Conservation (phyloP, 2,329 filamentous ascomycete species). For the Alternaria sp. region DNA sequence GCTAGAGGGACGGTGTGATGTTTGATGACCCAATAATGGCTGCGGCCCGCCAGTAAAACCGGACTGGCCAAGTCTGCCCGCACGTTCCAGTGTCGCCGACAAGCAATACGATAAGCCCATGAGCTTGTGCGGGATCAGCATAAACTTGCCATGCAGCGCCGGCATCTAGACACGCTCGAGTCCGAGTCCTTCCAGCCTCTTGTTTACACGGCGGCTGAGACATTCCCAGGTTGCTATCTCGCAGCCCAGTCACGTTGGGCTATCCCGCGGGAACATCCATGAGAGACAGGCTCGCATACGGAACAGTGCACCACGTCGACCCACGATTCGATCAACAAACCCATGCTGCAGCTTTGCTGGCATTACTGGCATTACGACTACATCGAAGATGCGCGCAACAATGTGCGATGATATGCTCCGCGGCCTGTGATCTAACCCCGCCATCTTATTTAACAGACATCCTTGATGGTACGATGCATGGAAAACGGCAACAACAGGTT, state of each 20-base stretch:
- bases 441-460: background rate
- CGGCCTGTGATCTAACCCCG: background rate
- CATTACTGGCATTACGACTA: conserved; percentile 1
- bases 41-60: conserved; percentile 6
- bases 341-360: background rate
- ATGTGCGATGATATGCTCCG: background rate
- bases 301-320: background rate
- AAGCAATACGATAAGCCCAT: conserved; percentile 11
- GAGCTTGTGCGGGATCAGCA: conserved; percentile 1
- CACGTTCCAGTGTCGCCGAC: conserved; percentile 6
- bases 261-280: conserved; percentile 10
- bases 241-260: conserved; percentile 1
- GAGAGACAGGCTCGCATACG: background rate
- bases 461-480: background rate
- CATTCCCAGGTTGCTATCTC: background rate
- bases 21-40: conserved; percentile 15
- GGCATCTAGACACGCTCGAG: background rate
- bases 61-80: conserved; percentile 2
- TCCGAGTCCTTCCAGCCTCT: conserved; percentile 12
- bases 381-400: background rate
- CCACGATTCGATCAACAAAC: background rate
- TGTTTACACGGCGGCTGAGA: conserved; percentile 3
- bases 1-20: conserved; percentile 7
- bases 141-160: background rate
- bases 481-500: background rate